A percentile compares a stretch with the other conserved stretches of the same genome.
Evolutionary conservation across 2,329 filamentous ascomycete species (phyloP).

Genomic region (Ophiosphaerella narmari): DNA sequence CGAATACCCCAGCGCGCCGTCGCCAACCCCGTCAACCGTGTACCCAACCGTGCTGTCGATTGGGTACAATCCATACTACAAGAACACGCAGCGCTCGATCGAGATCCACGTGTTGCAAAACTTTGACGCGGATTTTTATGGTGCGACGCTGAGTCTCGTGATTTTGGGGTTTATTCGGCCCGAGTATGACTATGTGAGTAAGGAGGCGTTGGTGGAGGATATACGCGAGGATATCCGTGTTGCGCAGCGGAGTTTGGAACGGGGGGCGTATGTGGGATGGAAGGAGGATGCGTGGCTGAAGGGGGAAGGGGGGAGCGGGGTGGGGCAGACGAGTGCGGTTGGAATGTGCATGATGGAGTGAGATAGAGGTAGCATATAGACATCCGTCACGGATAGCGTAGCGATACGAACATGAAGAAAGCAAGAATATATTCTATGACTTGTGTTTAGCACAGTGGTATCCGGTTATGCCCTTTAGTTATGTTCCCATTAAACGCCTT

Average conservation of each 20-base stretch:
- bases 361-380: background rate
- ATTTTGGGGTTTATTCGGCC: constrained; percentile 87
- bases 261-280: constrained; percentile 64
- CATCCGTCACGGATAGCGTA: background rate
- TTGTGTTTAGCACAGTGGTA: background rate
- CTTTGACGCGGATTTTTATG: constrained; percentile 85
- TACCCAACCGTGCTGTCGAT: constrained; percentile 43
- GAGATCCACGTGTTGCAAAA: constrained; percentile 87
- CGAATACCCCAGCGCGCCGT: constrained; percentile 19
- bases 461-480: background rate
- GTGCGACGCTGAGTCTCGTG: constrained; percentile 74
- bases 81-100: constrained; percentile 82
- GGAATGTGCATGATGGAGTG: constrained; percentile 17
- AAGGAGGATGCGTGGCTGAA: constrained; percentile 52
- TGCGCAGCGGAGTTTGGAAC: constrained; percentile 70
- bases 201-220: constrained; percentile 84
- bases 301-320: constrained; percentile 15
- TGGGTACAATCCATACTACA: constrained; percentile 97
- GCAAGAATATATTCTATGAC: too few relatives aligned
- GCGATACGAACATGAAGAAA: constrained; percentile 3
- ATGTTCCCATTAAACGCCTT: background rate
- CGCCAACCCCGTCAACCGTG: constrained; percentile 12
- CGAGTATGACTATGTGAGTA: constrained; percentile 83
- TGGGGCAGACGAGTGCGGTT: constrained; percentile 17
- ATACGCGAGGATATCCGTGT: constrained; percentile 90